A percentile compares a stretch with the other conserved stretches of the same genome.
Evolutionary conservation across 83 land plant genomes (phyloP).

Genomic region (Diphasiastrum complanatum): DNA sequence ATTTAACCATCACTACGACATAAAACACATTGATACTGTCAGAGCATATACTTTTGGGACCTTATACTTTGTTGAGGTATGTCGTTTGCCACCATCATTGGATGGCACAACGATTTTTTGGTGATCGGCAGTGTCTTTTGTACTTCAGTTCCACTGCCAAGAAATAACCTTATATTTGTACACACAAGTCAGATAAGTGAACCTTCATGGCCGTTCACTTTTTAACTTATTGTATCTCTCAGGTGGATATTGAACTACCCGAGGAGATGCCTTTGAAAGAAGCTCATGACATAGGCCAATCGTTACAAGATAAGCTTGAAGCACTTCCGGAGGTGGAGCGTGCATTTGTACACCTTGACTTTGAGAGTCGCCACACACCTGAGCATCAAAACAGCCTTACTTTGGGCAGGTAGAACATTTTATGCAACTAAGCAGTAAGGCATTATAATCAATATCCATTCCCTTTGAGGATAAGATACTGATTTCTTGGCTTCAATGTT

Average conservation of each 20-base stretch:
- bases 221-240: neutral
- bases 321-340: constrained; percentile 66
- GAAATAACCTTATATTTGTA: too few species aligned
- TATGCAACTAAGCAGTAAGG: too few species aligned
- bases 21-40: constrained; percentile 69
- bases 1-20: constrained; percentile 42
- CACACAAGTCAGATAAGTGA: too few species aligned
- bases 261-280: constrained; percentile 72
- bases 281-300: constrained; percentile 72
- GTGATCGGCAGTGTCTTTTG: too few species aligned
- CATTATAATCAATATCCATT: too few species aligned
- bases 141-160: neutral
- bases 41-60: constrained; percentile 87
- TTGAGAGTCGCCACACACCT: constrained; percentile 71
- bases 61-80: constrained; percentile 83
- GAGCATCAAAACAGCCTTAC: too few species aligned
- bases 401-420: too few species aligned
- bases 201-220: neutral
- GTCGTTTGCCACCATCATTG: too few species aligned
- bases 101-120: too few species aligned
- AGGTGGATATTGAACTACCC: constrained; percentile 78
- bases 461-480: too few species aligned
- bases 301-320: constrained; percentile 64
- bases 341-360: constrained; percentile 83
- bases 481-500: too few species aligned